These are phyloP conservation scores for Trifolium pratense DNA, from an alignment of 306 rosid species.

Conservation along the genomic window DNA sequence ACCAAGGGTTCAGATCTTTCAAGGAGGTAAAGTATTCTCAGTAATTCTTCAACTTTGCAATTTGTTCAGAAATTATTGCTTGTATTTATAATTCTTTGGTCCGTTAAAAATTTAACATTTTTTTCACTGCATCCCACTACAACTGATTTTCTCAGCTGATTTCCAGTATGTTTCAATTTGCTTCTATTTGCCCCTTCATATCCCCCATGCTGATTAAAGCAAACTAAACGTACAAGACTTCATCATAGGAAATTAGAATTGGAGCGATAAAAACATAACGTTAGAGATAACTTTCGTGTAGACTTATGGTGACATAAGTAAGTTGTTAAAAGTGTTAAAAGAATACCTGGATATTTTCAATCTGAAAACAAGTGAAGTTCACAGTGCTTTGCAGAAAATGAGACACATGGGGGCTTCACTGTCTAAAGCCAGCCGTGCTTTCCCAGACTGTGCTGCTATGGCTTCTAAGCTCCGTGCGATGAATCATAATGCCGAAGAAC, in stretches of 20 bases:
- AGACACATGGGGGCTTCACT: constrained; percentile 80
- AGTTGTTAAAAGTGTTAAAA: constrained; percentile 38
- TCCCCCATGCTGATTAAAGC: constrained; percentile 29
- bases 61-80: constrained; percentile 24
- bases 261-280: constrained; percentile 27
- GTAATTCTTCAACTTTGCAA: constrained; percentile 23
- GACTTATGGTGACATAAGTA: constrained; percentile 38
- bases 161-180: constrained; percentile 28
- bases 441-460: constrained; percentile 82
- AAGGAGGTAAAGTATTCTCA: constrained; percentile 62
- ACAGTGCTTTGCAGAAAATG: constrained; percentile 95
- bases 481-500: constrained; percentile 77
- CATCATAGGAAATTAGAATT: constrained; percentile 29
- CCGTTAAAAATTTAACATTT: constrained; percentile 18
- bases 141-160: constrained; percentile 15
- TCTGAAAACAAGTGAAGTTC: constrained; percentile 64
- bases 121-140: background rate
- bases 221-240: constrained; percentile 16
- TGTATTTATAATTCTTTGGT: constrained; percentile 20
- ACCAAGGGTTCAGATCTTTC: constrained; percentile 73
- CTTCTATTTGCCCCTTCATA: constrained; percentile 12
- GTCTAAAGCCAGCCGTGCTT: constrained; percentile 71
- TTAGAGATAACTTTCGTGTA: constrained; percentile 26
- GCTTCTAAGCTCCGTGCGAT: constrained; percentile 81
- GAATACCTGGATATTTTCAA: constrained; percentile 27